Base-by-base conservation (phyloP, 169 alveolate species). In the Hepatocystis sp. region DNA sequence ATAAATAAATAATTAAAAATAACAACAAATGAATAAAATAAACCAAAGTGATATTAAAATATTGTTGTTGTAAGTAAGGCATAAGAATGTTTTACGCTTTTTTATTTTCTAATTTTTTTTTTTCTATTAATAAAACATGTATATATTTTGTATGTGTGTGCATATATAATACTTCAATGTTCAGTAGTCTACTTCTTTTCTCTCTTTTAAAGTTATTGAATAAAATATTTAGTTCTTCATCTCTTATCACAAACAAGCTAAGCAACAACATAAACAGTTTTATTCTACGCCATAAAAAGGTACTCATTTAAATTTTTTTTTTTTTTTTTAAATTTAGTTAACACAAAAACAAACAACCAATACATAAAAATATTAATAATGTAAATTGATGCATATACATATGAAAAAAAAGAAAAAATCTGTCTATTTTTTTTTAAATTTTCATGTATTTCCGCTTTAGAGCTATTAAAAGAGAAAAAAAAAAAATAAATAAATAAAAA, bases 131-230 rank as follows among this genome's bases (percentile, higher is more conserved):
- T 13, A n/a, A 52, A 23, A 25, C 13, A 19, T 11, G 7, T 23
- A 25, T 52, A 39, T n/a, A n/a, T n/a, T n/a, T n/a, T 2, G 8
- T 3, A 47, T 32, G 28, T 46, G 8, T 47, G 47, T 36, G 23
- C n/a, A 30, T 19, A 27, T 28, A 23, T n/a, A 11, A 36, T 71
- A 71, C 86, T 64, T 13, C 42, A 15, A 55, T 52, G 42, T 49
- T 56, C 32, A 71, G 51, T 27, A 49, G 7, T 11, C 86, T 71
- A 25, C 2, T 15, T 8, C 25, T 23, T 34, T 25, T 71, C 39
- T 30, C 39, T 60, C 34, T 39, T 55, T 63, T 17, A 19, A 25
- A 2, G 32, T 27, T 34, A 13, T 13, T 67, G 55, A 67, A 10
- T 2, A 28, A 58, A 39, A 7, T 4, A 51, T 39, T 10, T 30